phyloP scores from a whole-genome alignment of 345 rosid species.

The Acer campestre region DNA sequence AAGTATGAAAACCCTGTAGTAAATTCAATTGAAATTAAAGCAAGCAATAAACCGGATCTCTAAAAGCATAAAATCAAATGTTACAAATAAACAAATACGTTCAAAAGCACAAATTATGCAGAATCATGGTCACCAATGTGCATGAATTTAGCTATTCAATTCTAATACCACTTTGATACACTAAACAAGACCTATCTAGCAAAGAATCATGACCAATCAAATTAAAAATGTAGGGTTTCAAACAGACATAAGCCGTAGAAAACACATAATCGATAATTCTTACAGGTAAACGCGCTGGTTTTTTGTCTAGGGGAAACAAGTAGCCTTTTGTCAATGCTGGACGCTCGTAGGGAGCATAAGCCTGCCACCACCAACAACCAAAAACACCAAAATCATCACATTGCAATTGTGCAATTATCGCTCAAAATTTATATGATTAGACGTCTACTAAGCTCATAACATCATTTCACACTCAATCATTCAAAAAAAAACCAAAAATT shows the following conservation, averaged over 20 bases:
- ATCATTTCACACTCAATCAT: not conserved
- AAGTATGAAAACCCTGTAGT: conserved; percentile 88
- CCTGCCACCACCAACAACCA: conserved; percentile 41
- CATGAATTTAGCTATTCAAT: not conserved
- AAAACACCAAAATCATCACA: conserved; percentile 2
- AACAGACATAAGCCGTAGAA: not conserved
- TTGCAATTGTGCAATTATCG: too few relatives aligned
- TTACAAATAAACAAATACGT: not conserved
- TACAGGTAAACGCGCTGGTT: conserved; percentile 95
- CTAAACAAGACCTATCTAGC: conserved; percentile 3
- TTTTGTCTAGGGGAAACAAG: conserved; percentile 87
- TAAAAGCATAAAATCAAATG: not conserved
- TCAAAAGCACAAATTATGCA: not conserved
- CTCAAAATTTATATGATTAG: not conserved
- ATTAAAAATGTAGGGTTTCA: not conserved
- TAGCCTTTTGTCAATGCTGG: conserved; percentile 96
- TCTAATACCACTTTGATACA: not conserved
- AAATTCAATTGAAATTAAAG: conserved; percentile 16
- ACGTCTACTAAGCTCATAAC: not conserved
- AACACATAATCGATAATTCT: conserved; percentile 25
- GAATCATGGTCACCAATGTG: not conserved
- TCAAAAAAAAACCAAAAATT: not conserved
- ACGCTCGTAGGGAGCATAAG: conserved; percentile 92
- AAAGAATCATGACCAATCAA: not conserved
- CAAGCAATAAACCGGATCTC: not conserved